Evolutionary conservation across 2,329 filamentous ascomycete species (phyloP).

Genomic region (Paraphaeosphaeria minitans): DNA sequence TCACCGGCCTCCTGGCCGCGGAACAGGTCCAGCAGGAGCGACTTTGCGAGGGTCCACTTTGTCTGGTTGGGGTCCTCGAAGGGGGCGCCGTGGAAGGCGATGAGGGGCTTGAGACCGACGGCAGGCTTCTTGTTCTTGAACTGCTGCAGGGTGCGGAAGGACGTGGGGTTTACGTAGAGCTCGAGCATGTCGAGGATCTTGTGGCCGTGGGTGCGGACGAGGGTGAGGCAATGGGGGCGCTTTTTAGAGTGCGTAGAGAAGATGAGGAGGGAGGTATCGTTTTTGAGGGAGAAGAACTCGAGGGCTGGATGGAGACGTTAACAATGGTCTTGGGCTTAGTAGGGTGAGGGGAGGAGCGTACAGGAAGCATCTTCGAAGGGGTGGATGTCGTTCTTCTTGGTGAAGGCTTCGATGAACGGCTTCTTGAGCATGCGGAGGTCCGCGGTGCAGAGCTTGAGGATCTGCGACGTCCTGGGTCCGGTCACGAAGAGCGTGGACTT

Average conservation of each 20-base stretch:
- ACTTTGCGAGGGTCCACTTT: constrained; percentile 85
- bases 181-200: constrained; percentile 96
- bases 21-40: constrained; percentile 88
- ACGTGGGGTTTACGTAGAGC: constrained; percentile 77
- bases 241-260: constrained; percentile 92
- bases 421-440: constrained; percentile 86
- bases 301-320: constrained; percentile 54
- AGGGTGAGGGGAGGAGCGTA: constrained; percentile 12
- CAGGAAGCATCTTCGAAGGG: constrained; percentile 87
- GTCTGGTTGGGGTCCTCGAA: constrained; percentile 83
- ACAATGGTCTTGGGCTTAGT: no score
- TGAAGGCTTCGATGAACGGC: constrained; percentile 86
- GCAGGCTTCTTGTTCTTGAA: constrained; percentile 71
- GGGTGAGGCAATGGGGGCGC: constrained; percentile 85
- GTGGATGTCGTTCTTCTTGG: constrained; percentile 94
- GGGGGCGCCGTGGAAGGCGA: constrained; percentile 86
- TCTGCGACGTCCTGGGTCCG: constrained; percentile 81
- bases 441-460: constrained; percentile 80
- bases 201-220: constrained; percentile 81
- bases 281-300: constrained; percentile 96
- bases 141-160: constrained; percentile 70
- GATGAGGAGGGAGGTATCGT: constrained; percentile 84
- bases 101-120: constrained; percentile 83
- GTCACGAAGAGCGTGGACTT: constrained; percentile 90
- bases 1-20: constrained; percentile 78